phyloP scores from a whole-genome alignment of 2,329 filamentous ascomycete genomes.

The Monosporascus sp. region DNA sequence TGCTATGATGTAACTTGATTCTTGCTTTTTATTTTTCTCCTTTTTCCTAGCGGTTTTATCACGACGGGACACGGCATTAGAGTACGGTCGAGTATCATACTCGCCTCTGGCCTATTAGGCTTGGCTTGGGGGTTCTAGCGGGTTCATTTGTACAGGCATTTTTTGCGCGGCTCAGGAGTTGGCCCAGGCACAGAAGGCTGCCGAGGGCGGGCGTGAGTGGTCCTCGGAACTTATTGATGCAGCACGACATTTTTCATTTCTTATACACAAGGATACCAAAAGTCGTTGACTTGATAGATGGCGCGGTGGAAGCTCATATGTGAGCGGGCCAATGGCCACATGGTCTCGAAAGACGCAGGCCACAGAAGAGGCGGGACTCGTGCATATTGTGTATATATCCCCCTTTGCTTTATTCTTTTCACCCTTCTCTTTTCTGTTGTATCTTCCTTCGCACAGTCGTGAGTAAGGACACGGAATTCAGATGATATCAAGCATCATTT shows the following conservation, averaged over 20 bases:
- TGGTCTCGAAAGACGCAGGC: background rate
- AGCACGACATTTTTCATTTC: background rate
- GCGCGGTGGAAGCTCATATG: background rate
- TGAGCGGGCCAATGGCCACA: background rate
- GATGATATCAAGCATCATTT: background rate
- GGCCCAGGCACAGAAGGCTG: background rate
- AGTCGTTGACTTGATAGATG: background rate
- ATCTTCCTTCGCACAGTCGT: background rate
- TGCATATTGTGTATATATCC: background rate
- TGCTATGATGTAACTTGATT: constrained; percentile 26
- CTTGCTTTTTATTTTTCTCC: constrained; percentile 6
- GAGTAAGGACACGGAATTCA: too few species aligned
- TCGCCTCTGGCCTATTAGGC: background rate
- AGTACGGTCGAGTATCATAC: background rate
- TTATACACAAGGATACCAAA: background rate
- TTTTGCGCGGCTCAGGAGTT: background rate
- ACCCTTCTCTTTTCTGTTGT: background rate
- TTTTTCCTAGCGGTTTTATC: constrained; percentile 14
- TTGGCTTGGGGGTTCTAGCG: background rate
- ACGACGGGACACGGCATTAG: constrained; percentile 14
- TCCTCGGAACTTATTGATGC: background rate
- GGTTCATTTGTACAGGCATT: background rate
- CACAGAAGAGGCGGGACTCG: background rate
- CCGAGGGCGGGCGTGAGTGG: background rate
- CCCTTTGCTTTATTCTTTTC: background rate